A percentile compares a stretch with the other conserved stretches of the same genome.
phyloP scores from a whole-genome alignment of 2,329 filamentous ascomycete species.

The Cladosporium sp. region DNA sequence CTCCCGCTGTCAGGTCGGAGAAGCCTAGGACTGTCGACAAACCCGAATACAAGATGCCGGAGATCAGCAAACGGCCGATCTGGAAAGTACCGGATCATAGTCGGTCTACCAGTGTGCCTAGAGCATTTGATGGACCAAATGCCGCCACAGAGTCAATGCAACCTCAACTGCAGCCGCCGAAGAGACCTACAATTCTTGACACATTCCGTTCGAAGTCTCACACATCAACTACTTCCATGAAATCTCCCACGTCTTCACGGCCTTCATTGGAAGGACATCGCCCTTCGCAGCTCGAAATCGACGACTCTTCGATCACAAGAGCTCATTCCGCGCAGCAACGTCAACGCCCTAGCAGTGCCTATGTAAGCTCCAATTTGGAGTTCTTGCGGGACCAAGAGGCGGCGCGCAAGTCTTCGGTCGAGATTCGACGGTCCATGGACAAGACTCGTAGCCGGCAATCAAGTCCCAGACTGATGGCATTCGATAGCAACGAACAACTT shows the following conservation, averaged over 20 bases:
- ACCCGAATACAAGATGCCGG: constrained; percentile 34
- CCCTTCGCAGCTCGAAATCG: constrained; percentile 62
- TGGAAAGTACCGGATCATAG: constrained; percentile 56
- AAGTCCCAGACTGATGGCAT: constrained; percentile 14
- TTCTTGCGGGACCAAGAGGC: constrained; percentile 76
- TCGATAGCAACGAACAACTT: constrained; percentile 40
- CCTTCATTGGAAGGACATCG: constrained; percentile 72
- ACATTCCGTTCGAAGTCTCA: constrained; percentile 53
- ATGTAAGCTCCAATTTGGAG: constrained; percentile 79
- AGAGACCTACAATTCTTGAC: constrained; percentile 47
- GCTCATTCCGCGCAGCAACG: constrained; percentile 66
- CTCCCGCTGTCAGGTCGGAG: constrained; percentile 36
- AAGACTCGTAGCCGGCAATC: constrained; percentile 14
- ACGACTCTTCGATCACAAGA: constrained; percentile 53
- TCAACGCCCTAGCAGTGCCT: constrained; percentile 76
- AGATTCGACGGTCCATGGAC: constrained; percentile 14
- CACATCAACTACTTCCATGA: constrained; percentile 45
- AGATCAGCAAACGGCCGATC: constrained; percentile 49
- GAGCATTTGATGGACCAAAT: constrained; percentile 41
- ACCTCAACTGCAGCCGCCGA: constrained; percentile 33
- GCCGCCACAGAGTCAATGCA: constrained; percentile 40
- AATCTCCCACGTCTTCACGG: constrained; percentile 58
- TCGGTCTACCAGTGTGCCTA: constrained; percentile 53
- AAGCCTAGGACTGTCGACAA: constrained; percentile 1
- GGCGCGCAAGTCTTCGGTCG: constrained; percentile 39